phyloP scores from a whole-genome alignment of 345 rosid genomes.

The Fremontodendron californicum region DNA sequence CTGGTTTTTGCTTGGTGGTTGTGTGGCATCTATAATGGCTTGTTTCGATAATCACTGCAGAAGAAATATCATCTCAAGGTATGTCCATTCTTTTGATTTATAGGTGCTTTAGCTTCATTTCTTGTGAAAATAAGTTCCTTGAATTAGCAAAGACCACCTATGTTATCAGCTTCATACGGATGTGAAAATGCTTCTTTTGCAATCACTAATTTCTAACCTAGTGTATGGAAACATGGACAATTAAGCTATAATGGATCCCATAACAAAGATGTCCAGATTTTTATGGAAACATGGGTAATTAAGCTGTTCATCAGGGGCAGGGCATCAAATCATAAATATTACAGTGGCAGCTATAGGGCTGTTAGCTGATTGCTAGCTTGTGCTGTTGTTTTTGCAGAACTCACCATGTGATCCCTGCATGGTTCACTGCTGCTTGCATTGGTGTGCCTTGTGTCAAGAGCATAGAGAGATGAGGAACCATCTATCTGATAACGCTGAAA shows the following conservation, averaged over 20 bases:
- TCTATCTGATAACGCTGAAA: conserved; percentile 45
- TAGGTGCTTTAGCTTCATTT: too few relatives aligned
- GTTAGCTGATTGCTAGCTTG: too few relatives aligned
- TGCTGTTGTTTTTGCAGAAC: conserved; percentile 41
- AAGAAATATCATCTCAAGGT: conserved; percentile 92
- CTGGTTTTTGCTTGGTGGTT: conserved; percentile 86
- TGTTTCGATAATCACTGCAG: conserved; percentile 74
- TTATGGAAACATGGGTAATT: neutral
- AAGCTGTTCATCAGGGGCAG: neutral
- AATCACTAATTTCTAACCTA: too few relatives aligned
- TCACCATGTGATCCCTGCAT: conserved; percentile 81
- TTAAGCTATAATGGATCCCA: too few relatives aligned
- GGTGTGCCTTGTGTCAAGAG: conserved; percentile 95
- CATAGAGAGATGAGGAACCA: conserved; percentile 89
- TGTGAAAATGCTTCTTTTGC: too few relatives aligned
- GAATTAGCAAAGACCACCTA: too few relatives aligned
- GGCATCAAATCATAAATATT: too few relatives aligned
- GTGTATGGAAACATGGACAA: too few relatives aligned
- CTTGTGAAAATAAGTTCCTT: too few relatives aligned
- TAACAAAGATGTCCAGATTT: too few relatives aligned
- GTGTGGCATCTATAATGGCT: conserved; percentile 78
- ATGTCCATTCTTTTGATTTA: neutral
- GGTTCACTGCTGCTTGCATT: conserved; percentile 82
- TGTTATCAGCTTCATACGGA: too few relatives aligned
- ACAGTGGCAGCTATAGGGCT: too few relatives aligned